Evolutionary conservation across 2,329 filamentous ascomycete species (phyloP).

Genomic region (Cercospora brassicicola): DNA sequence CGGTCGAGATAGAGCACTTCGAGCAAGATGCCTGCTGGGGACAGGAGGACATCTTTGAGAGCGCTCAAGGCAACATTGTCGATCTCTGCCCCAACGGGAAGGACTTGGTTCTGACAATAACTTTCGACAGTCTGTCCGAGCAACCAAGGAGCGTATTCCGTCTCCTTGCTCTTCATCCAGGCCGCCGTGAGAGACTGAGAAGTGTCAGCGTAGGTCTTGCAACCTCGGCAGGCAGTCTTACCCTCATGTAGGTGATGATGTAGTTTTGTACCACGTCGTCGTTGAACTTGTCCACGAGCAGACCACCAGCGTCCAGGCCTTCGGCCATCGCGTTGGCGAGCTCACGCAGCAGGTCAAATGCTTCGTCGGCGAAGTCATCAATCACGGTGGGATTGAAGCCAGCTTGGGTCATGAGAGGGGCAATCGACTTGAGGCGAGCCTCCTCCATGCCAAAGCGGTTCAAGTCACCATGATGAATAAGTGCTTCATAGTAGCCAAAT

Average conservation of each 20-base stretch:
- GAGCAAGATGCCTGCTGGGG: constrained; percentile 73
- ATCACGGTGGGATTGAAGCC: constrained; percentile 70
- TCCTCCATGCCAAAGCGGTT: constrained; percentile 68
- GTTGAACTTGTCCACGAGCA: constrained; percentile 64
- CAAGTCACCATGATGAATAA: constrained; percentile 67
- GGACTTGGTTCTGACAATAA: constrained; percentile 70
- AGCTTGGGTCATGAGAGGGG: constrained; percentile 66
- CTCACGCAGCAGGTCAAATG: constrained; percentile 65
- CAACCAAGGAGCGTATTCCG: constrained; percentile 71
- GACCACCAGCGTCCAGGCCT: constrained; percentile 50
- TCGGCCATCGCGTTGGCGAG: constrained; percentile 55
- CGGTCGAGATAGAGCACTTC: constrained; percentile 91
- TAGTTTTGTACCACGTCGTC: constrained; percentile 64
- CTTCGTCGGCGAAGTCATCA: constrained; percentile 81
- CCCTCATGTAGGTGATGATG: constrained; percentile 81
- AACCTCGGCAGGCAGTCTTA: constrained; percentile 33
- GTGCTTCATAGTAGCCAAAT: constrained; percentile 87
- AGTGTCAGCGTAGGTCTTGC: constrained; percentile 3
- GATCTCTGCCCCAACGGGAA: constrained; percentile 77
- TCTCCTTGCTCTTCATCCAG: constrained; percentile 74
- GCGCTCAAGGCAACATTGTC: constrained; percentile 83
- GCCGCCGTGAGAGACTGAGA: constrained; percentile 74
- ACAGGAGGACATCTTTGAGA: constrained; percentile 74
- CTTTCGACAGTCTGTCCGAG: constrained; percentile 60
- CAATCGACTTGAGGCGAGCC: constrained; percentile 69